Percentiles rank a stretch among this genome's conserved stretches.
Conservation (phyloP, 1,284 basidiomycete species). For the Pseudozyma tsukubaensis region DNA sequence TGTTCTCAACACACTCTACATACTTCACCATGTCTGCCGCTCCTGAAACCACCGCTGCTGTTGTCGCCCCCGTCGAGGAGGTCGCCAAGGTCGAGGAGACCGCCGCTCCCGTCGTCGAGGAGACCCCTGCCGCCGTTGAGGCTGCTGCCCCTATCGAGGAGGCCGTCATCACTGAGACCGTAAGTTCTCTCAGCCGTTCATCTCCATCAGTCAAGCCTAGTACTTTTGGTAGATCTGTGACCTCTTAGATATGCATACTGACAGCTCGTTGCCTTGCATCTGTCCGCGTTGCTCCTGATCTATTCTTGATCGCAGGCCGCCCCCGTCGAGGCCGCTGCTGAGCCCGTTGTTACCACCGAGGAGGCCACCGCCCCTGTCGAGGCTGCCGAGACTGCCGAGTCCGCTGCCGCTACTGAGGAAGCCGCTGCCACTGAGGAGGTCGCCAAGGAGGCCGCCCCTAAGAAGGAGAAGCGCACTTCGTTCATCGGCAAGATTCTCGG, state of each 20-base stretch:
- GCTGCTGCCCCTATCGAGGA: constrained; percentile 8
- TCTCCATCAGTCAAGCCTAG: no score
- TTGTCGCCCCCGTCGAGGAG: constrained; percentile 39
- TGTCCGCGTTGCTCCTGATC: not conserved
- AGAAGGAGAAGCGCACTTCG: constrained; percentile 64
- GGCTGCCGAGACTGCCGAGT: constrained; percentile 26
- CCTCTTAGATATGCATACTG: not conserved
- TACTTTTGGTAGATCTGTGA: no score
- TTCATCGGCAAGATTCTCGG: constrained; percentile 55
- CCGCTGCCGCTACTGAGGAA: constrained; percentile 28
- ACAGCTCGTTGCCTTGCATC: not conserved
- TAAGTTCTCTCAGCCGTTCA: no score
- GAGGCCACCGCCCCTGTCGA: constrained; percentile 25
- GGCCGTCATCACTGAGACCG: constrained; percentile 6
- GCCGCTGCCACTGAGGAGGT: constrained; percentile 33
- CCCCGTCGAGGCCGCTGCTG: constrained; percentile 13
- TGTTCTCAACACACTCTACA: constrained; percentile 9
- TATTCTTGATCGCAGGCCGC: not conserved
- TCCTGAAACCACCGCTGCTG: constrained; percentile 41
- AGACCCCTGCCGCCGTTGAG: constrained; percentile 32
- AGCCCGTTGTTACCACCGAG: constrained; percentile 33
- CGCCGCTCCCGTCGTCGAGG: constrained; percentile 37
- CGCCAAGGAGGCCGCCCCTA: constrained; percentile 52
- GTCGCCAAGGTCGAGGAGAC: constrained; percentile 21
- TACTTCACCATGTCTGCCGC: constrained; percentile 52